These are phyloP conservation scores for Pythium utonaiense DNA, from an alignment of 352 stramenopile genomes.

Conservation along the genomic window DNA sequence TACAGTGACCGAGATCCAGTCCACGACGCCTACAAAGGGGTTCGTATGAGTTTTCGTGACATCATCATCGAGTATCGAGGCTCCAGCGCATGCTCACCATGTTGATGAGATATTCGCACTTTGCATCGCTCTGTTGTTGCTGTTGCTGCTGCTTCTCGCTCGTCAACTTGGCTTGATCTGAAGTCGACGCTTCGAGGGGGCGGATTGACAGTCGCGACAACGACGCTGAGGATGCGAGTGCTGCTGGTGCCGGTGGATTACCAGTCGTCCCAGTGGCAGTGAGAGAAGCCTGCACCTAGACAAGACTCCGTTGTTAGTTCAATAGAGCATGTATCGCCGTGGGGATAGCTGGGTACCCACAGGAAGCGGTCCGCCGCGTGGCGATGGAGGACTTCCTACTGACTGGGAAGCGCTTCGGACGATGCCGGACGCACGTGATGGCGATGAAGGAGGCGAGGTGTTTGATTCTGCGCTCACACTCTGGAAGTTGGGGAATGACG, in stretches of 20 bases:
- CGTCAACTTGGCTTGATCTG: constrained; percentile 4
- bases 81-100: constrained; percentile 44
- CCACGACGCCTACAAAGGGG: constrained; percentile 49
- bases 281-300: neutral
- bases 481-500: constrained; percentile 1
- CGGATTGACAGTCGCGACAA: constrained; percentile 17
- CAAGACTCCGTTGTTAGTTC: neutral
- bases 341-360: neutral
- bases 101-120: constrained; percentile 38
- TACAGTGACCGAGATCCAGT: constrained; percentile 37
- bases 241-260: neutral
- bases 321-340: too few species aligned
- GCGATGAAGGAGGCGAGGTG: constrained; percentile 5
- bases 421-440: neutral
- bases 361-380: neutral
- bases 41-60: too few species aligned
- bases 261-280: neutral
- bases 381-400: constrained; percentile 1
- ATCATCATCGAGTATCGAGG: too few species aligned
- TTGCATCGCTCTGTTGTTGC: neutral
- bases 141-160: constrained; percentile 12
- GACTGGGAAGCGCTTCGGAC: neutral
- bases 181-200: constrained; percentile 8
- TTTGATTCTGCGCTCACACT: neutral
- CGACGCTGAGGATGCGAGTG: neutral